Base-by-base conservation (phyloP, 139 green algal genomes). In the Microglena sp. region DNA sequence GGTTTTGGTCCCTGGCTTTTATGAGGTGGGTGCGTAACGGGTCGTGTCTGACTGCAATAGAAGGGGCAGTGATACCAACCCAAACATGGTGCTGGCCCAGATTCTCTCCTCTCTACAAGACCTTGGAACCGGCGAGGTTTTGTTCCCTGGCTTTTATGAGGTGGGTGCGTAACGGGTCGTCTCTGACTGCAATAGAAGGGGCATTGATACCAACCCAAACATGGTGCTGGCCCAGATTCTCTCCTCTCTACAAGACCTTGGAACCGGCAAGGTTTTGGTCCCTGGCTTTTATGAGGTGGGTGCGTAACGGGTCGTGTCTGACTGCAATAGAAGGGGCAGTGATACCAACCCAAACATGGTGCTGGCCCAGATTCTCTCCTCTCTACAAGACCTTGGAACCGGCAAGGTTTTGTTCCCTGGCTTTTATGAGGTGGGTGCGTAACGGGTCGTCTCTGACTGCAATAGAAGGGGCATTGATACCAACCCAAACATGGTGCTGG, bases 371-470 rank as follows among this genome's bases (percentile, higher is more conserved):
- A 68, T 92, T 44, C 32, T 93, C 40, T 70, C 75, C 21, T 34
- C 40, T 24, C 56, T 71, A 73, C 63, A 77, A 26, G 35, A 74
- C 18, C 21, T 69, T 8, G 1, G 1, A 22, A 73, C 77, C 2
- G 55, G 58, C 24, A 53, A 18, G 2, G 64, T 92, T 1, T 29
- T 66, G 0, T 66, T 92, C 2, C 33, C 69, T 6, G 86, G 84
- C n/a, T 92, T 89, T 33, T 92, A 92, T 30, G 71, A 86, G 32
- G 74, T 77, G 43, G n/a, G n/a, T n/a, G n/a, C n/a, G n/a, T n/a
- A n/a, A n/a, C n/a, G n/a, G n/a, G n/a, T n/a, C n/a, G n/a, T n/a
- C n/a, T n/a, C n/a, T n/a, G n/a, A n/a, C n/a, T n/a, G n/a, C n/a
- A n/a, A n/a, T n/a, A n/a, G n/a, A n/a, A n/a, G n/a, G n/a, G n/a